These are phyloP conservation scores for Colletotrichum navitas DNA, from an alignment of 2,329 filamentous ascomycete genomes.

Conservation along the genomic window DNA sequence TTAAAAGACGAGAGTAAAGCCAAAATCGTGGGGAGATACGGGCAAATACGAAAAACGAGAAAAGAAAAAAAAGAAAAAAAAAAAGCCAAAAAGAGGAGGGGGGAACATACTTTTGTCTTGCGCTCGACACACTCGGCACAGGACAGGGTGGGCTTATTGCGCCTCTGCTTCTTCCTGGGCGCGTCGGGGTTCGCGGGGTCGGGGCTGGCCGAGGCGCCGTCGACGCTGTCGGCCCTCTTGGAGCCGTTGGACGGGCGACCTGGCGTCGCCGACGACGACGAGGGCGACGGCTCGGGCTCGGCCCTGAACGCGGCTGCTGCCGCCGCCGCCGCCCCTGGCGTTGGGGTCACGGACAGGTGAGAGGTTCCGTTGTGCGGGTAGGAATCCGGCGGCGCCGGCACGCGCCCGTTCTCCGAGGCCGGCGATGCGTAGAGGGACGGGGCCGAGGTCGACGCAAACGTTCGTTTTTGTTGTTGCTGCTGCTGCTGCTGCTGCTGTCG, in stretches of 20 bases:
- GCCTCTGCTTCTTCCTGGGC: slow-evolving; percentile 80
- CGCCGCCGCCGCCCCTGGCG: not conserved
- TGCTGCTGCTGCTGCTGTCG: slow-evolving; percentile 7
- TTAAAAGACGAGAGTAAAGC: slow-evolving; percentile 19
- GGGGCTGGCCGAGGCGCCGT: slow-evolving; percentile 31
- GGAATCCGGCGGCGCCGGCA: slow-evolving; percentile 8
- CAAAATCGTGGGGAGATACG: too few species aligned
- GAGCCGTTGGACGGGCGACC: slow-evolving; percentile 21
- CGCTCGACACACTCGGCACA: slow-evolving; percentile 85
- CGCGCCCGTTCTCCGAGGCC: slow-evolving; percentile 25
- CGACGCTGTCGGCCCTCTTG: slow-evolving; percentile 32
- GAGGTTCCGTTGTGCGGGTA: not conserved
- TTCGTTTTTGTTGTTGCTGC: slow-evolving; percentile 8
- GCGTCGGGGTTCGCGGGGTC: slow-evolving; percentile 44
- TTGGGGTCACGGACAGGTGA: not conserved
- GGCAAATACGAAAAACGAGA: slow-evolving; percentile 11
- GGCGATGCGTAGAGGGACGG: slow-evolving; percentile 35
- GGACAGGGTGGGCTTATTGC: slow-evolving; percentile 85
- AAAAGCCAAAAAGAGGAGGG: slow-evolving; percentile 7
- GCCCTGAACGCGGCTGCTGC: not conserved
- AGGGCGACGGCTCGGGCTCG: slow-evolving; percentile 4
- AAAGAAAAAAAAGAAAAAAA: slow-evolving; percentile 33
- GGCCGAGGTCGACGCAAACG: slow-evolving; percentile 31
- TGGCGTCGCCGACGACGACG: slow-evolving; percentile 11
- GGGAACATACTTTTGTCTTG: slow-evolving; percentile 77